phyloP scores from a whole-genome alignment of 257 asterid genomes.

The Salvia miltiorrhiza region DNA sequence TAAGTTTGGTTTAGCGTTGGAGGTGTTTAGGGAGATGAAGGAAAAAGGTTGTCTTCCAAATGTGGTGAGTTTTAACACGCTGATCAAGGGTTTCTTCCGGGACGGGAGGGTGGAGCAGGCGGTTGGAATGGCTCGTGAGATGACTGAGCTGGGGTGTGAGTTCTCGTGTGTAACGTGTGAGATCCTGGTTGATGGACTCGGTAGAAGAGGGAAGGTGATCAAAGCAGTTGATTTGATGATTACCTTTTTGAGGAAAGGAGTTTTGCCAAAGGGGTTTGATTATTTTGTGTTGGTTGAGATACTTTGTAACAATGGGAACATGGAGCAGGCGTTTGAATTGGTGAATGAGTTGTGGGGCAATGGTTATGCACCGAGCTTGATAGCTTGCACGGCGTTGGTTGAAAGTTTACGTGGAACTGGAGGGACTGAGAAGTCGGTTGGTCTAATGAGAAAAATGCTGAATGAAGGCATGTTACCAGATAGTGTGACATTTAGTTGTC shows the following conservation, averaged over 20 bases:
- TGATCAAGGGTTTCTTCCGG: conserved; percentile 72
- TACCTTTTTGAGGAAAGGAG: conserved; percentile 52
- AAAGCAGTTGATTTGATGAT: conserved; percentile 60
- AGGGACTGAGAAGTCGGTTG: conserved; percentile 38
- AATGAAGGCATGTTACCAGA: conserved; percentile 55
- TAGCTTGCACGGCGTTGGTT: conserved; percentile 65
- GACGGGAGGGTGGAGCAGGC: conserved; percentile 72
- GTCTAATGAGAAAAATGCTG: conserved; percentile 56
- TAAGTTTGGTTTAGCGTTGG: conserved; percentile 55
- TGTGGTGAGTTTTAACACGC: conserved; percentile 88
- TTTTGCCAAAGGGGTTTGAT: conserved; percentile 59
- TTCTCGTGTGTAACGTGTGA: conserved; percentile 73
- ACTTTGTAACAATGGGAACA: conserved; percentile 47
- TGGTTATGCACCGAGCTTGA: conserved; percentile 55
- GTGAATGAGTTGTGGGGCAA: conserved; percentile 66
- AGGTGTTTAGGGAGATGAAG: conserved; percentile 81
- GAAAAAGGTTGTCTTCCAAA: conserved; percentile 76
- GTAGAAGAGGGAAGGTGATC: conserved; percentile 49
- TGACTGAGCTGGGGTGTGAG: conserved; percentile 73
- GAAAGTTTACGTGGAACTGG: conserved; percentile 56
- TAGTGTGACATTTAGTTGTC: conserved; percentile 74
- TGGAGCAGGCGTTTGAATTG: conserved; percentile 46
- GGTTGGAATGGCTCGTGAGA: conserved; percentile 75
- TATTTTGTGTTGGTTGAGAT: conserved; percentile 48
- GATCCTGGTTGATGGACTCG: conserved; percentile 68